Evolutionary conservation across 768 basidiomycete species (phyloP).

Genomic region (Fistulinella prunicolor): DNA sequence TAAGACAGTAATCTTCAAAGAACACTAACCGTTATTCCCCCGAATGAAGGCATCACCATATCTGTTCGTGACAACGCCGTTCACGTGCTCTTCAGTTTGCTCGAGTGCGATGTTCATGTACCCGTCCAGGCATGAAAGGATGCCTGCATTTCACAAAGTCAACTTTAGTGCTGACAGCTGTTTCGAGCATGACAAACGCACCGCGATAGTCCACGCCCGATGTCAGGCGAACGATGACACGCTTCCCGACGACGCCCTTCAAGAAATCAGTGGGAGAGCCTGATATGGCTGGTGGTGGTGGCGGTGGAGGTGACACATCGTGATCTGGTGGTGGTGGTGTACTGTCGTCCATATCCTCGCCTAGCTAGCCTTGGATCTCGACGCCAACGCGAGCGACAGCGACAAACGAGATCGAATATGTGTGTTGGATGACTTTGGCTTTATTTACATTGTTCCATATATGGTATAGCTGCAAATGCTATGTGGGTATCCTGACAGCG

Average conservation of each 20-base stretch:
- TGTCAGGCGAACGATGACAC: constrained; percentile 86
- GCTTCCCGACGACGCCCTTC: constrained; percentile 95
- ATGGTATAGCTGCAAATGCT: constrained; percentile 6
- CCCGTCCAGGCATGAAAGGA: constrained; percentile 92
- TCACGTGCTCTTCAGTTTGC: constrained; percentile 94
- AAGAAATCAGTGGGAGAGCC: constrained; percentile 93
- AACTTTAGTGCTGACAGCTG: not conserved
- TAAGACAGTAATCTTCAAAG: not conserved
- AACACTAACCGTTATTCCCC: constrained; percentile 78
- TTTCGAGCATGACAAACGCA: constrained; percentile 32
- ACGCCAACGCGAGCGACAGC: not conserved
- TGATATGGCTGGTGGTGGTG: constrained; percentile 45
- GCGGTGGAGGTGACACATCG: constrained; percentile 45
- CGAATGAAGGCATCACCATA: constrained; percentile 97
- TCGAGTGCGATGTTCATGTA: constrained; percentile 99
- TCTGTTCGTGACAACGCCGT: constrained; percentile 79
- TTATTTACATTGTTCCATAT: constrained; percentile 19
- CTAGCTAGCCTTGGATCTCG: not conserved
- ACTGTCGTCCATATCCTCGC: constrained; percentile 23
- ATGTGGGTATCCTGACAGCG: constrained; percentile 1
- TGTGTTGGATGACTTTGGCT: not conserved
- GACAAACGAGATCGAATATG: not conserved
- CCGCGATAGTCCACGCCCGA: constrained; percentile 94
- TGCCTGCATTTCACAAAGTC: constrained; percentile 47
- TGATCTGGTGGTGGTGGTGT: constrained; percentile 40